phyloP scores from a whole-genome alignment of 495 filamentous ascomycete genomes.

The Penicillium salamii region DNA sequence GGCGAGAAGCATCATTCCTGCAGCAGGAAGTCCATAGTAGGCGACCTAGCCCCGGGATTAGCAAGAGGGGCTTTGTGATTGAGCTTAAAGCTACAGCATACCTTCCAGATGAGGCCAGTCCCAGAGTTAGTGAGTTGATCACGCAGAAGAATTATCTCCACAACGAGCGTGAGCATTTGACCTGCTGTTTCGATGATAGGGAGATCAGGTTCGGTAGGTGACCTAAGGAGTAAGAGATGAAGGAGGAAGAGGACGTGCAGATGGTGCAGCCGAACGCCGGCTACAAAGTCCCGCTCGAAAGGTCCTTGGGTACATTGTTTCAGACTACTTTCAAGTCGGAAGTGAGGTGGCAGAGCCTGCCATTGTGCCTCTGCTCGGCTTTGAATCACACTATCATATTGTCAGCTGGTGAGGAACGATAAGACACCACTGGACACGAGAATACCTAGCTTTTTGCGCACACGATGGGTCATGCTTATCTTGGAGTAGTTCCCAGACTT shows the following conservation, averaged over 20 bases:
- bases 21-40: slow-evolving; percentile 41
- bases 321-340: slow-evolving; percentile 25
- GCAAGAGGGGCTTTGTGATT: too few species aligned
- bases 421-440: neutral
- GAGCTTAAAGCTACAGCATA: too few species aligned
- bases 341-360: slow-evolving; percentile 24
- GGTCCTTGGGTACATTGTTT: slow-evolving; percentile 23
- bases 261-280: slow-evolving; percentile 37
- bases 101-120: slow-evolving; percentile 43
- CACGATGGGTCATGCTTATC: slow-evolving; percentile 27
- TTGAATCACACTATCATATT: slow-evolving; percentile 19
- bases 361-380: slow-evolving; percentile 25
- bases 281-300: slow-evolving; percentile 35
- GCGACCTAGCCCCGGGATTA: slow-evolving; percentile 27
- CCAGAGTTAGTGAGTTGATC: slow-evolving; percentile 41
- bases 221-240: slow-evolving; percentile 27
- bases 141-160: slow-evolving; percentile 35
- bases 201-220: slow-evolving; percentile 30
- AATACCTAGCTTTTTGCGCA: slow-evolving; percentile 20
- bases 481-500: slow-evolving; percentile 36
- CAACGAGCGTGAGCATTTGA: slow-evolving; percentile 36
- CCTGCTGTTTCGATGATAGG: slow-evolving; percentile 28
- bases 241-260: slow-evolving; percentile 41
- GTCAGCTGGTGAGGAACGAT: neutral
- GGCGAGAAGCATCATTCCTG: slow-evolving; percentile 38